Conservation (phyloP, 2,329 filamentous ascomycete species). For the Beauveria sp. region DNA sequence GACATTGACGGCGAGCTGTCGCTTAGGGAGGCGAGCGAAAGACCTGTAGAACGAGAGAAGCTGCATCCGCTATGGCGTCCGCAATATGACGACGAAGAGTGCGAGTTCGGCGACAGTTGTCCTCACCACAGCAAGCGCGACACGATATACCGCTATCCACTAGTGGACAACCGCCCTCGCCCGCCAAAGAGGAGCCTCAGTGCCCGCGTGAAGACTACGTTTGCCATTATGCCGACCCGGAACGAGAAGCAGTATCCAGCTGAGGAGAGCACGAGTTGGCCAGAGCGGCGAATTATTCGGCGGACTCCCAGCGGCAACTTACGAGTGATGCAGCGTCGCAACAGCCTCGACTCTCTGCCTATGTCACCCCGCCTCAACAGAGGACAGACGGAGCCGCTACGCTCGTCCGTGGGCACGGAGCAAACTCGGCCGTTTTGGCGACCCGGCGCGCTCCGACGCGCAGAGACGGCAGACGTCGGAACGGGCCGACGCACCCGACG, state of each 20-base stretch:
- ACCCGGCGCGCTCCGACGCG: slow-evolving; percentile 26
- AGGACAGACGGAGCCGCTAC: slow-evolving; percentile 25
- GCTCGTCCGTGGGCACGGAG: slow-evolving; percentile 8
- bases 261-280: slow-evolving; percentile 26
- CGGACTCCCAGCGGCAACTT: slow-evolving; percentile 53
- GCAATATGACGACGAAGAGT: slow-evolving; percentile 32
- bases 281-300: slow-evolving; percentile 50
- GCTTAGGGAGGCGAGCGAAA: slow-evolving; percentile 36
- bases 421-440: slow-evolving; percentile 13
- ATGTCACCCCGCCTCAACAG: slow-evolving; percentile 19
- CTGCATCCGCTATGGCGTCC: slow-evolving; percentile 57
- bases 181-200: slow-evolving; percentile 42
- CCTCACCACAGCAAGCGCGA: slow-evolving; percentile 29
- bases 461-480: slow-evolving; percentile 19
- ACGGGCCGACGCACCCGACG: slow-evolving; percentile 18
- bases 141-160: slow-evolving; percentile 38
- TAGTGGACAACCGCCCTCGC: slow-evolving; percentile 39
- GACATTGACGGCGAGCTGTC: slow-evolving; percentile 22
- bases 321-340: slow-evolving; percentile 47
- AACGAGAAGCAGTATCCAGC: slow-evolving; percentile 24
- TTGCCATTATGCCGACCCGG: slow-evolving; percentile 50
- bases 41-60: slow-evolving; percentile 44
- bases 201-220: slow-evolving; percentile 48
- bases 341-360: slow-evolving; percentile 37
- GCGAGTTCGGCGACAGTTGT: slow-evolving; percentile 23